A percentile compares a stretch with the other conserved stretches of the same genome.
Conservation (phyloP, 768 basidiomycete genomes). For the Hericium erinaceus region DNA sequence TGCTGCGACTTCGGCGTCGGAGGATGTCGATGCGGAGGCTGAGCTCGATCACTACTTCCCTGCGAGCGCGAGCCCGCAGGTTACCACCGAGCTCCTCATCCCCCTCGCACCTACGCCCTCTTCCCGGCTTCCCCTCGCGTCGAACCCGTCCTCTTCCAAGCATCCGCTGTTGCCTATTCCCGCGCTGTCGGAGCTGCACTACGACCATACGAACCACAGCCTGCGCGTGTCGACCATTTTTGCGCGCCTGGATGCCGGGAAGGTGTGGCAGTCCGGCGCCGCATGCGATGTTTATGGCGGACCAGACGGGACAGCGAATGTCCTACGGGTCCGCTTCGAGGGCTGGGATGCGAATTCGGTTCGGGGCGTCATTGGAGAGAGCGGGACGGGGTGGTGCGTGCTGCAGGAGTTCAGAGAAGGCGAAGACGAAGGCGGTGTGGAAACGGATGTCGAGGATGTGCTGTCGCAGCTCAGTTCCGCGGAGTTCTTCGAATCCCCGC, state of each 20-base stretch:
- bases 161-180: conserved; percentile 44
- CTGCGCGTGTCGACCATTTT: conserved; percentile 62
- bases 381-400: conserved; percentile 66
- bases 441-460: conserved; percentile 3
- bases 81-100: conserved; percentile 62
- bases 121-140: conserved; percentile 47
- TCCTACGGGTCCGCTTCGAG: conserved; percentile 59
- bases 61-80: conserved; percentile 22
- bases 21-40: conserved; percentile 17
- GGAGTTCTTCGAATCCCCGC: neutral
- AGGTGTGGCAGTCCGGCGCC: conserved; percentile 58
- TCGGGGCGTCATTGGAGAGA: conserved; percentile 59
- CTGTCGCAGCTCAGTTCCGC: conserved; percentile 18
- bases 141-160: conserved; percentile 16
- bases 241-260: conserved; percentile 53
- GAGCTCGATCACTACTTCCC: conserved; percentile 61
- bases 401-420: conserved; percentile 43
- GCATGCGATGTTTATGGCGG: conserved; percentile 54
- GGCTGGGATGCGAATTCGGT: conserved; percentile 69
- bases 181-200: conserved; percentile 42
- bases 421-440: conserved; percentile 1
- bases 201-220: conserved; percentile 44
- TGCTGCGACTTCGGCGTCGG: conserved; percentile 21
- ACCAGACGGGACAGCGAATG: conserved; percentile 46
- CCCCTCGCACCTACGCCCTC: conserved; percentile 73